Evolutionary conservation across 805 yeast genomes (phyloP).

Genomic region (Ogataea thermomethanolica): DNA sequence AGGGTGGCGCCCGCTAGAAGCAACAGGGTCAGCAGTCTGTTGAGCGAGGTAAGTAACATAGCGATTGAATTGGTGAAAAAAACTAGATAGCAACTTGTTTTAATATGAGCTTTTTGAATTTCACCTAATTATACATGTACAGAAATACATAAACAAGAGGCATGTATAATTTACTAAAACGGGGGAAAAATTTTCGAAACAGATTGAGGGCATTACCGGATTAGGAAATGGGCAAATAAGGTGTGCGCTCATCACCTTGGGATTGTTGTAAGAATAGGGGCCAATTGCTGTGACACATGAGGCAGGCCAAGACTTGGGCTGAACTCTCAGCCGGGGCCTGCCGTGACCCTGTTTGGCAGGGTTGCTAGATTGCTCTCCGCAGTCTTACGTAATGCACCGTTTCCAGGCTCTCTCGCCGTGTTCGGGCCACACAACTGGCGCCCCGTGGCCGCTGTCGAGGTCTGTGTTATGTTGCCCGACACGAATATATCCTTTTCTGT

Average conservation of each 20-base stretch:
- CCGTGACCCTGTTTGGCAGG: background rate
- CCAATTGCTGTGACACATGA: background rate
- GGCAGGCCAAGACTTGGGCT: background rate
- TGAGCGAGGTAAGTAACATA: slow-evolving; percentile 19
- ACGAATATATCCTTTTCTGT: too few relatives aligned
- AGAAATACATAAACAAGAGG: slow-evolving; percentile 12
- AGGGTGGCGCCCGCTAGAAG: slow-evolving; percentile 46
- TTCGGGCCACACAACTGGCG: too few relatives aligned
- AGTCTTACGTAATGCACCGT: background rate
- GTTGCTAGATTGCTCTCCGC: background rate
- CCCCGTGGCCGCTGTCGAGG: too few relatives aligned
- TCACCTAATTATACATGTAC: slow-evolving; percentile 9
- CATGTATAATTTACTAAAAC: slow-evolving; percentile 9
- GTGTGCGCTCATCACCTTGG: background rate
- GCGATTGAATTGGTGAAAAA: slow-evolving; percentile 3
- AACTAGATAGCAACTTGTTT: slow-evolving; percentile 2
- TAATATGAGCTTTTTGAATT: slow-evolving; percentile 4
- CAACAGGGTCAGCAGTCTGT: slow-evolving; percentile 30
- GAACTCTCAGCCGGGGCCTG: too few relatives aligned
- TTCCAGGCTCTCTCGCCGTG: background rate
- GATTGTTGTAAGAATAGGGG: background rate
- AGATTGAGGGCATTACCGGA: slow-evolving; percentile 3
- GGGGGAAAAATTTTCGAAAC: slow-evolving; percentile 7
- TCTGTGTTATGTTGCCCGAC: too few relatives aligned
- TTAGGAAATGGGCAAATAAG: slow-evolving; percentile 9